Evolutionary conservation across 78 protist species (phyloP).

Genomic region (Dictyostelium capitatum): DNA sequence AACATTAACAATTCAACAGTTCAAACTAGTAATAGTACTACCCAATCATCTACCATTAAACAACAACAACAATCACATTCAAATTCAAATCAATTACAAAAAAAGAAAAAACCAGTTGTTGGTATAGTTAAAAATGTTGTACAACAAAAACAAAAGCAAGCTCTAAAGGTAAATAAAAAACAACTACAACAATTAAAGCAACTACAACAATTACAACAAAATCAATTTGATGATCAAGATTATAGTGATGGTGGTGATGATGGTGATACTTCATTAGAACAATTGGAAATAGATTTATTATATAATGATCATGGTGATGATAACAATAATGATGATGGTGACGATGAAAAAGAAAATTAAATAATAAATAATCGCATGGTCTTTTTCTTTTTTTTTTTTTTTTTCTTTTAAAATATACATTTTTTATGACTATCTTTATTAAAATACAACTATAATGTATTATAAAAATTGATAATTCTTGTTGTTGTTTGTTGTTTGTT

Average conservation of each 20-base stretch:
- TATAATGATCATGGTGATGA: neutral
- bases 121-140: neutral
- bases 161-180: too few relatives aligned
- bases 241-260: neutral
- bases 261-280: neutral
- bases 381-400: neutral
- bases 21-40: neutral
- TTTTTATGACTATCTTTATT: slow-evolving; percentile 1
- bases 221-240: neutral
- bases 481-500: neutral
- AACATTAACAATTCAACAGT: neutral
- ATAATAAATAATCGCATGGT: too few relatives aligned
- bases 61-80: neutral
- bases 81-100: neutral
- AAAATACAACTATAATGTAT: neutral
- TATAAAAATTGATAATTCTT: neutral
- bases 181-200: neutral
- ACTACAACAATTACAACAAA: neutral
- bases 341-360: neutral
- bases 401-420: neutral
- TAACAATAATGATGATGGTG: neutral
- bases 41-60: neutral
- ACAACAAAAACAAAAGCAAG: neutral
- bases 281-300: neutral
- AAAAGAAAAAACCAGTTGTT: neutral